A percentile compares a stretch with the other conserved stretches of the same genome.
Conservation (phyloP, 2,329 filamentous ascomycete genomes). For the Hypoxylon sp. region DNA sequence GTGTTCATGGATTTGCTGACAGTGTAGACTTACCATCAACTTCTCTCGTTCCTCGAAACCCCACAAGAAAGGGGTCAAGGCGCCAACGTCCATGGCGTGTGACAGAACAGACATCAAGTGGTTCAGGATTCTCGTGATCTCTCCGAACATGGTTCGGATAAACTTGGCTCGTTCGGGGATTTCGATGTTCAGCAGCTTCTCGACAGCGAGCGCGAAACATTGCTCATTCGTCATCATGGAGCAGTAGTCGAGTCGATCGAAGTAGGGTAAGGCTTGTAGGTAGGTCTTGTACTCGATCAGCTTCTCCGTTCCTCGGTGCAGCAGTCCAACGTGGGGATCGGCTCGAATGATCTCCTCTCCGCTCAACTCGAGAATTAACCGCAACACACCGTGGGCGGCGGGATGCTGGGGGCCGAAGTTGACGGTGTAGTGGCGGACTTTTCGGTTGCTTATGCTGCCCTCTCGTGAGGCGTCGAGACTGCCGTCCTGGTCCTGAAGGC, state of each 20-base stretch:
- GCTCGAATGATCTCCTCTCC: slow-evolving; percentile 97
- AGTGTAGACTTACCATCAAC: slow-evolving; percentile 80
- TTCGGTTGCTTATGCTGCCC: slow-evolving; percentile 71
- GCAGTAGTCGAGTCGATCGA: slow-evolving; percentile 98
- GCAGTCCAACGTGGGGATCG: slow-evolving; percentile 94
- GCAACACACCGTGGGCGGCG: slow-evolving; percentile 96
- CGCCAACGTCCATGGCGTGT: slow-evolving; percentile 99
- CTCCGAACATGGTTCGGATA: slow-evolving; percentile 94
- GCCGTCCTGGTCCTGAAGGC: slow-evolving; percentile 57
- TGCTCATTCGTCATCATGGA: slow-evolving; percentile 99
- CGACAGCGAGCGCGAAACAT: slow-evolving; percentile 92
- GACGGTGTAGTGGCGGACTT: slow-evolving; percentile 98
- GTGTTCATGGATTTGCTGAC: slow-evolving; percentile 9
- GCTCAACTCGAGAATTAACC: slow-evolving; percentile 96
- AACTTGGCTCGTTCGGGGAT: slow-evolving; percentile 96
- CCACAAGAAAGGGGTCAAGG: slow-evolving; percentile 98
- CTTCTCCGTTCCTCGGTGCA: slow-evolving; percentile 98
- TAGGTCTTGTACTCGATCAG: slow-evolving; percentile 99
- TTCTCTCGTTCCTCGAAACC: slow-evolving; percentile 99
- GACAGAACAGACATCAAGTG: slow-evolving; percentile 98
- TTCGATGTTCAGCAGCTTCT: slow-evolving; percentile 98
- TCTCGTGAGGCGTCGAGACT: slow-evolving; percentile 61
- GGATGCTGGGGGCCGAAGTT: slow-evolving; percentile 99
- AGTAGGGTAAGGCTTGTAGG: slow-evolving; percentile 96
- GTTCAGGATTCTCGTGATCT: slow-evolving; percentile 94